phyloP scores from a whole-genome alignment of 768 basidiomycete species.

The Mycena haematopus region DNA sequence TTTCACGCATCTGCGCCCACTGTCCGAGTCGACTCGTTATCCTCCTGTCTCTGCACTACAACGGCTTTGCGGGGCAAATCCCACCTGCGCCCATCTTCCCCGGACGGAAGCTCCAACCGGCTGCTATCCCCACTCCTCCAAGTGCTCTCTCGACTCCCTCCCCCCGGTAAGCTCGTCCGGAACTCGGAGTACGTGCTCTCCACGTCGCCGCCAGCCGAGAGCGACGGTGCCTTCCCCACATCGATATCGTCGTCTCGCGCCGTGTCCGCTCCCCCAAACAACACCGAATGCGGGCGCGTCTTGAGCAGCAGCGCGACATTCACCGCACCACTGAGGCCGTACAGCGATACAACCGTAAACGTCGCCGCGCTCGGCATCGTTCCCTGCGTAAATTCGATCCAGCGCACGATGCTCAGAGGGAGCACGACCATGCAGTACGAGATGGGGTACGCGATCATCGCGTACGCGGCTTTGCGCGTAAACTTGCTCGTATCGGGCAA shows the following conservation, averaged over 20 bases:
- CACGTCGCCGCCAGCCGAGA: background rate
- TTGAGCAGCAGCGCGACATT: conserved; percentile 48
- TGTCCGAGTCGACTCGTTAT: conserved; percentile 1
- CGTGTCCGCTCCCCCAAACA: conserved; percentile 34
- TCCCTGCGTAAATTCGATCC: conserved; percentile 40
- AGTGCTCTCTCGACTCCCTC: background rate
- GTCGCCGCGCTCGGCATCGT: conserved; percentile 37
- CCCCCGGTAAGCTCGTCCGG: background rate
- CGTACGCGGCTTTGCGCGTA: conserved; percentile 28
- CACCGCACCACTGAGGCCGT: conserved; percentile 45
- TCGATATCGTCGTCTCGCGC: background rate
- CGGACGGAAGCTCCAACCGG: conserved; percentile 14
- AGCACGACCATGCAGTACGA: conserved; percentile 45
- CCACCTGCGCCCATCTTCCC: conserved; percentile 11
- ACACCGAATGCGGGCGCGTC: conserved; percentile 42
- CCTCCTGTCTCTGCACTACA: background rate
- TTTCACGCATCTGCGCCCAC: background rate
- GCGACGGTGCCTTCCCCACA: conserved; percentile 12
- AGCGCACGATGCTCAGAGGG: conserved; percentile 48
- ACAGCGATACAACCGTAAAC: conserved; percentile 41
- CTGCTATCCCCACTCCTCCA: conserved; percentile 2
- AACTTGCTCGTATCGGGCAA: background rate
- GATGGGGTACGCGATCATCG: conserved; percentile 44
- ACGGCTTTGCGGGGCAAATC: conserved; percentile 4
- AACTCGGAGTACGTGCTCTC: background rate